A percentile compares a stretch with the other conserved stretches of the same genome.
Evolutionary conservation across 1,284 basidiomycete genomes (phyloP).

Genomic region (Leccinum fuscescens): DNA sequence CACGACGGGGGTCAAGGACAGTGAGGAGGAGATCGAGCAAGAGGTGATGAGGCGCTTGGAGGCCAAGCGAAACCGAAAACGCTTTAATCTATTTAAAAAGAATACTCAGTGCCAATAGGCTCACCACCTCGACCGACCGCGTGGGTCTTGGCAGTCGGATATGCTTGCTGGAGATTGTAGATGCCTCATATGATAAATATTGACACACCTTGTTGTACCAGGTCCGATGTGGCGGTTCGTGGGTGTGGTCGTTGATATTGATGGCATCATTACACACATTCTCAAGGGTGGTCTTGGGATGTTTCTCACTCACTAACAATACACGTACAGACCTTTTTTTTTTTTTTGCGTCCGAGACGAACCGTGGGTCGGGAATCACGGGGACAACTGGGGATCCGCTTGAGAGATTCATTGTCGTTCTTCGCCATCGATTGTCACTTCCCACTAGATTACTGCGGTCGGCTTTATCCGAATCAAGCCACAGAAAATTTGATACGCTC

Average conservation of each 20-base stretch:
- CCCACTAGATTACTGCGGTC: slow-evolving; percentile 3
- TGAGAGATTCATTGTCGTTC: not conserved
- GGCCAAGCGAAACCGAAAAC: slow-evolving; percentile 49
- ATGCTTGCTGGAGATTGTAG: not conserved
- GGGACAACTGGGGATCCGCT: not conserved
- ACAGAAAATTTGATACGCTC: slow-evolving; percentile 12
- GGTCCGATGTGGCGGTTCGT: not conserved
- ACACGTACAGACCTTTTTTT: not conserved
- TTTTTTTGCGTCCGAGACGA: not conserved
- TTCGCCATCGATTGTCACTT: too few relatives aligned
- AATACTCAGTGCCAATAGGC: slow-evolving; percentile 6
- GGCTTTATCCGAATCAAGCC: slow-evolving; percentile 23
- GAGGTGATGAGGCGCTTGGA: slow-evolving; percentile 58
- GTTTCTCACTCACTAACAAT: not conserved
- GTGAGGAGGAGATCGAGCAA: slow-evolving; percentile 76
- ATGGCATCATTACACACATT: not conserved
- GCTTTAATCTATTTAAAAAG: slow-evolving; percentile 31
- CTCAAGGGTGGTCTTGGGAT: not conserved
- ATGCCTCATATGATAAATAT: not conserved
- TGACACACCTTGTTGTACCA: not conserved
- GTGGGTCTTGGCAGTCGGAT: not conserved
- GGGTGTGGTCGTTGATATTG: not conserved
- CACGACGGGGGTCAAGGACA: slow-evolving; percentile 59
- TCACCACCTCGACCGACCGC: not conserved
- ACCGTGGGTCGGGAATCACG: not conserved